Evolutionary conservation across 352 stramenopile species (phyloP), one percentile per base, ranked within the genome.

Genomic region (Pythium coloratum): DNA sequence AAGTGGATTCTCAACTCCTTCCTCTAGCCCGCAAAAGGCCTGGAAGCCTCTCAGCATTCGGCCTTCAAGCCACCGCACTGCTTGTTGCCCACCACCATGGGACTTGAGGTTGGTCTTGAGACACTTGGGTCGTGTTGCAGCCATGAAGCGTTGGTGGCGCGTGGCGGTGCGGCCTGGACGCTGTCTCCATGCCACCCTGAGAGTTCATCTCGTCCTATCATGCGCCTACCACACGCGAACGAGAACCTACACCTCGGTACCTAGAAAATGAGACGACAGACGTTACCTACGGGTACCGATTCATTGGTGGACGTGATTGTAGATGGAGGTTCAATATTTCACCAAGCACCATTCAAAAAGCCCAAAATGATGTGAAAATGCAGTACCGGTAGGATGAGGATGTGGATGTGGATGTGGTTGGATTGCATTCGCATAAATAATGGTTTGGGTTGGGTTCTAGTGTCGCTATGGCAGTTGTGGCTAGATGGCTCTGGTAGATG

Each of bases 401-500:
- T 18, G 13, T n/a, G 38, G 13, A 44, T 44, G 44, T 6, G 44
- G 44, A 51, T 51, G 46, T 28, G 0, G 46, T 7, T 53, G 46
- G 46, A 53, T 53, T 53, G 46, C 20, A 53, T 53, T 24, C 1
- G 18, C 46, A 53, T 53, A 53, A 53, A 53, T 53, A 53, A 8
- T 53, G 46, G n/a, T 33, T 28, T 5, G 13, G 16, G 14, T 50
- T 30, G 14, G 16, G n/a, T 26, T 30, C 6, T 53, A 32, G 46
- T 53, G n/a, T 14, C 32, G 4, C n/a, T 53, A 53, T 26, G 10
- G 13, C 1, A 30, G 28, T 24, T 5, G 46, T 53, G 46, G 46
- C 46, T 53, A 24, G 46, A 53, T 32, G 46, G 46, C 46, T 53
- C 46, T 53, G 20, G 46, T 53, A 53, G 46, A 53, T 53, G 46